Base-by-base conservation (phyloP, 805 yeast genomes). In the Kodamaea restingae region DNA sequence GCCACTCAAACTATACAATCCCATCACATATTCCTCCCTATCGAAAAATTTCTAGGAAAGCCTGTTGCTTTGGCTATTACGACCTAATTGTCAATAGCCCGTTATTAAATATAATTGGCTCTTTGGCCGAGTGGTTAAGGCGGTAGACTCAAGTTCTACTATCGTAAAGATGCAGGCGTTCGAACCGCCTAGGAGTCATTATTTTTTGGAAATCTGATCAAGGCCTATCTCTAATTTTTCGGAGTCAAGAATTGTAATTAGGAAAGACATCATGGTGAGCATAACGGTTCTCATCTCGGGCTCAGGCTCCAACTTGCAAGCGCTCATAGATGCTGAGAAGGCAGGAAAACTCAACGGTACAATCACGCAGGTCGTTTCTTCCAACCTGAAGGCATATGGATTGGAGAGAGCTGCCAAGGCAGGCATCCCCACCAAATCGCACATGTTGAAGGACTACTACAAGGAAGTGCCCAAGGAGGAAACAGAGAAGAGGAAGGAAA, bases 281-380 rank as follows among this genome's bases (percentile, higher is more conserved):
- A 77, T 84, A 41, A 68, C 84, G 8, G 97, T 93, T 0, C 75
- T 93, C 27, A 93, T 93, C 15, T 90, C 98, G 0, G 98, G 98
- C 0, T 82, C 84, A 20, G 98, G 98, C 1, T 80, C 97, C n/a
- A 93, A 93, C 55, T 68, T 93, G 28, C 98, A 93, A 60, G 98
- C 98, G 0, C 68, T 93, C 28, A 88, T 93, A 24, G 96, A 93
- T 59, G 85, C 91, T 10, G 54, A 60, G 54, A 11, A 69, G 65
- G 18, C 49, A 40, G 41, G 64, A 69, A 32, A 70, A 53, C 40
- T 67, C 25, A 67, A 73, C 8, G 82, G 78, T 1, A 34, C 26
- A 24, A 85, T 93, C 37, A 71, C 77, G 20, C 78, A 79, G 52
- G 98, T 93, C 34, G 76, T 93, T 18, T 88, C 98, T 7, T 90